Evolutionary conservation across 1,284 basidiomycete genomes (phyloP), one percentile per base, ranked within the genome.

Genomic region (Marasmius oreades): DNA sequence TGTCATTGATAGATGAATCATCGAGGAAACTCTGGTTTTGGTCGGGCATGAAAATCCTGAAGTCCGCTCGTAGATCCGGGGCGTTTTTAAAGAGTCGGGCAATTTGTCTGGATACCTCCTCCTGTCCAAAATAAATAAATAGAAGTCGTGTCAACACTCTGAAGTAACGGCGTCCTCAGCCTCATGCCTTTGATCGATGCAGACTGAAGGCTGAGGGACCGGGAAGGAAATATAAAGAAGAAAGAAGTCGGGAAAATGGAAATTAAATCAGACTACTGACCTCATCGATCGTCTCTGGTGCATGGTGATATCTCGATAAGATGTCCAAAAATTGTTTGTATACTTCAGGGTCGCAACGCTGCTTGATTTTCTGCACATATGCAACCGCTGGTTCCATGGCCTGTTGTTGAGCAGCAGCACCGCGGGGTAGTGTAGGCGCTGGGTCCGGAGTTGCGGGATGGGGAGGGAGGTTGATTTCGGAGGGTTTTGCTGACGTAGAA

Each of bases 331-430:
- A 98, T 66, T 92, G 88, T 66, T 92, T 90, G 73, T 98, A 99
- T 8, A 91, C 95, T 34, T 95, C 93, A 1, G 93, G 86, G 64
- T 96, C 92, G 73, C 95, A 98, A 39, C 94, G 86, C 63, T 92
- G 90, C 73, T 97, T 98, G 75, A 98, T 98, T 74, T 94, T 95
- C 74, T 97, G 95, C 39, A 99, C 93, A 66, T 97, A 99, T 66
- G 92, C 87, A 62, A 99, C 90, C 1, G 95, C 96, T 1, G 86
- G 85, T 60, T 82, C 81, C 47, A 88, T 79, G 28, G 77, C 71
- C 59, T 72, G 74, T 48, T 44, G 34, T 36, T 50, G 22, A 23
- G 34, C 4, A 51, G n/a, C 42, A 12, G 37, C 33, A n/a, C 42
- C 23, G 33, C 48, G 34, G 31, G 51, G 56, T 18, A 55, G 39